Evolutionary conservation across 768 basidiomycete genomes (phyloP), one percentile per base, ranked within the genome.

Genomic region (Russula olivacea): DNA sequence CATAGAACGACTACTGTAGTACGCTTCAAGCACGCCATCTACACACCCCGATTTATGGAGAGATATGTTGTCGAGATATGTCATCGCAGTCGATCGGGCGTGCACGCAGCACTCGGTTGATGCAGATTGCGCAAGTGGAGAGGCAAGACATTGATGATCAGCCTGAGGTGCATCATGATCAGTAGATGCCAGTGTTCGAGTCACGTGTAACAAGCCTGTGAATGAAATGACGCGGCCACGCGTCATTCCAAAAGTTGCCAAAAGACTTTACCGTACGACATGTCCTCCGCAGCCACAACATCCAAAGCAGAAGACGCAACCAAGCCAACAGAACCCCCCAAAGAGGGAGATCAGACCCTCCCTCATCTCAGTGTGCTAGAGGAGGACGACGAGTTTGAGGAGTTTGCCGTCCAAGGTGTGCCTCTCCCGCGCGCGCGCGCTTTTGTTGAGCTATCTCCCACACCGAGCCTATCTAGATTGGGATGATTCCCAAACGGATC

Each of bases 311-410:
- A 68, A 5, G 71, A 72, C 11, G 56, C 54, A 50, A 57, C 69
- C 1, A 71, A 71, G 21, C 60, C 66, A 7, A 62, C 58, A 2
- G 71, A 72, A 43, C 52, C 70, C 32, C 58, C 66, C 19, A 72
- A 73, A 60, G 69, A 60, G 32, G 63, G 36, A 0, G 58, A 41
- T 0, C 43, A 36, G 3, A 30, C 28, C 52, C 45, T 47, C 45
- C 83, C 84, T 5, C 85, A 89, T 70, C 82, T 96, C 0, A 91
- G 93, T 47, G 87, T 93, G n/a, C 77, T 98, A 8, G 94, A 98
- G 71, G 94, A 98, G 72, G 94, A 98, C 73, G 94, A 98, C 72
- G 94, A 98, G 77, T 98, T 98, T 69, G 94, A 96, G 71, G 93
- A 95, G 70, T 96, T 96, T 73, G 77, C 83, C 17, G 88, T 84